Conservation (phyloP, 2,329 filamentous ascomycete genomes). For the Achaetomium macrosporum region DNA sequence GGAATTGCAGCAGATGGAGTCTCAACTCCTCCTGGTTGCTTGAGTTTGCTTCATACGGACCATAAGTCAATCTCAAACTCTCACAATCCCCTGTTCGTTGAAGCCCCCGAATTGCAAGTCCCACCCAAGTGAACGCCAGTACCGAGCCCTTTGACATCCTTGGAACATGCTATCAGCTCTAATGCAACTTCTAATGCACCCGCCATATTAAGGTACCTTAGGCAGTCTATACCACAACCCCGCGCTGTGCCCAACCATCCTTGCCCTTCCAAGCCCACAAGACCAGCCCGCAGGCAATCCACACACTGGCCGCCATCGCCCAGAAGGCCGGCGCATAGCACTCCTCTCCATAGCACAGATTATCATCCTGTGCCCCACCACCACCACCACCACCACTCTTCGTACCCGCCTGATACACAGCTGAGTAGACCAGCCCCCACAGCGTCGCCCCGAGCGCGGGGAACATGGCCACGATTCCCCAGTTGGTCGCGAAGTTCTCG, state of each 20-base stretch:
- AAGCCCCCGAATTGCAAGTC: too few relatives aligned
- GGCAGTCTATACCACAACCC: slow-evolving; percentile 54
- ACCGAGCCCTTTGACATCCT: too few relatives aligned
- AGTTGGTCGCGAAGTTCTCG: slow-evolving; percentile 97
- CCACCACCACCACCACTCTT: slow-evolving; percentile 25
- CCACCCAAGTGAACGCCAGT: neutral
- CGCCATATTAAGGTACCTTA: neutral
- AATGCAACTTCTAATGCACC: neutral
- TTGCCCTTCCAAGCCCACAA: slow-evolving; percentile 75
- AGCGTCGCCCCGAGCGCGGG: slow-evolving; percentile 82
- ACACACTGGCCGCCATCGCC: slow-evolving; percentile 77
- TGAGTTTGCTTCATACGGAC: too few relatives aligned
- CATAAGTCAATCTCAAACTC: too few relatives aligned
- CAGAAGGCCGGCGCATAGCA: slow-evolving; percentile 83
- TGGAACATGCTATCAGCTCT: neutral
- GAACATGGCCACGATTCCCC: slow-evolving; percentile 89
- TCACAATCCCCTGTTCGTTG: too few relatives aligned
- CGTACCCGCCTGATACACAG: slow-evolving; percentile 67
- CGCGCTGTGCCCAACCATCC: slow-evolving; percentile 68
- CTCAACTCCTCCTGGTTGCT: too few relatives aligned
- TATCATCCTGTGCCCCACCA: slow-evolving; percentile 37
- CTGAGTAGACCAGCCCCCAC: slow-evolving; percentile 86
- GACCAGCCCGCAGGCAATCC: slow-evolving; percentile 67
- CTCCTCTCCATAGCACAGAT: slow-evolving; percentile 70
- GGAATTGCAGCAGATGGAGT: too few relatives aligned